Evolutionary conservation across 2,329 filamentous ascomycete species (phyloP), one percentile per base, ranked within the genome.

Genomic region (Talaromyces funiculosus): DNA sequence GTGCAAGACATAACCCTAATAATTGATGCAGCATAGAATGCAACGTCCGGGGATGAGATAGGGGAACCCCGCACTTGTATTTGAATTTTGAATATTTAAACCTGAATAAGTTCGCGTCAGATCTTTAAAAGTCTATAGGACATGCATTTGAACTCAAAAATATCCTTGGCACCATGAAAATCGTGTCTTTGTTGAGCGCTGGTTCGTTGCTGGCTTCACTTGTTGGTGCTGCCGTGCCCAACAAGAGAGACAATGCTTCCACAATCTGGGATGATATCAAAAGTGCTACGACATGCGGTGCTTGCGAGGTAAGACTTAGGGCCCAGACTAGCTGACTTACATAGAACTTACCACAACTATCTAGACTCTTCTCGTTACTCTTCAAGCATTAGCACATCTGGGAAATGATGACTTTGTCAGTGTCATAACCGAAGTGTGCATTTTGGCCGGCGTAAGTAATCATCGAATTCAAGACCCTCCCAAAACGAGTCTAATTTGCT

Each of bases 321-420:
- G 6, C n/a, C 29, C 9, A 14, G 18, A 33, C 29, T 4, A 12
- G 9, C 16, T 9, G 18, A 14, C 5, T 12, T 14, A 33, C n/a
- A 49, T 35, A 31, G 2, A 33, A 22, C 47, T 51, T 31, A 51
- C 45, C n/a, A 31, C 26, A 31, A 51, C 8, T 33, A 51, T 37
- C 33, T 43, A 73, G 71, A 64, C 68, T 26, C 65, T 79, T 12
- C 67, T 80, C 3, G 65, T 71, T 18, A 66, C 75, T 7, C 73
- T 82, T 22, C 80, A 82, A 63, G 73, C 73, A 1, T 66, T 81
- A 24, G 76, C 80, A 8, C 66, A 66, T 20, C 64, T 80, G 2
- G 79, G 81, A 3, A 77, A 82, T 38, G 61, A 67, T 12, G 67
- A 72, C 8, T 77, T 83, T 60, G 69, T 78, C 31, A 66, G 67